Evolutionary conservation across 1,284 basidiomycete genomes (phyloP), one percentile per base, ranked within the genome.

Genomic region (Ceratobasidium papillatum): DNA sequence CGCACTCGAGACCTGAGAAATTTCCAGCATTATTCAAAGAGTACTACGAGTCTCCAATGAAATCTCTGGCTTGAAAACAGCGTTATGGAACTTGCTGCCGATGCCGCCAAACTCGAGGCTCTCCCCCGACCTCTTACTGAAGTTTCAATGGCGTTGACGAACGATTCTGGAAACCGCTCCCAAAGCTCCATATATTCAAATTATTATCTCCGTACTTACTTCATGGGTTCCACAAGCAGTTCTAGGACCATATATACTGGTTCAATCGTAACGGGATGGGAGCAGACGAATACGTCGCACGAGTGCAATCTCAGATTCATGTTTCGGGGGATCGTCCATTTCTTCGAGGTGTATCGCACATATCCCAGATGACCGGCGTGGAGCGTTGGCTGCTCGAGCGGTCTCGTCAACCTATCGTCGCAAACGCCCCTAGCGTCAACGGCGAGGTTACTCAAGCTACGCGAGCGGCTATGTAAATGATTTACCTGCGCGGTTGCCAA

Each of bases 81-180:
- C n/a, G n/a, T n/a, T n/a, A n/a, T n/a, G n/a, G n/a, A n/a, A 3
- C 51, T 27, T 49, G 64, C 19, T 47, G 27, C 4, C 9, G 38
- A 66, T 19, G 51, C 7, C 51, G 51, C 51, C 51, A 52, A 11
- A 27, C 27, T 52, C 27, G 27, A 30, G 8, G 22, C 7, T 5
- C n/a, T 52, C 7, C 8, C 9, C 25, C 25, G 3, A n/a, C n/a
- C n/a, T n/a, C n/a, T n/a, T n/a, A n/a, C n/a, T n/a, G n/a, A n/a
- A n/a, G n/a, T 47, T 59, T 74, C 19, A 74, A 74, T 38, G 71
- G 71, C n/a, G 71, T 74, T 30, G 58, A 74, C 34, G 63, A 58
- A 43, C 71, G 59, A 1, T 74, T 74, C 36, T 74, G 71, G 71
- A 14, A 38, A 27, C 17, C 45, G 3, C 45, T 74, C 14, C 71